phyloP scores from a whole-genome alignment of 225 moss, liverwort and hornwort genomes.

The Ulota crispa region DNA sequence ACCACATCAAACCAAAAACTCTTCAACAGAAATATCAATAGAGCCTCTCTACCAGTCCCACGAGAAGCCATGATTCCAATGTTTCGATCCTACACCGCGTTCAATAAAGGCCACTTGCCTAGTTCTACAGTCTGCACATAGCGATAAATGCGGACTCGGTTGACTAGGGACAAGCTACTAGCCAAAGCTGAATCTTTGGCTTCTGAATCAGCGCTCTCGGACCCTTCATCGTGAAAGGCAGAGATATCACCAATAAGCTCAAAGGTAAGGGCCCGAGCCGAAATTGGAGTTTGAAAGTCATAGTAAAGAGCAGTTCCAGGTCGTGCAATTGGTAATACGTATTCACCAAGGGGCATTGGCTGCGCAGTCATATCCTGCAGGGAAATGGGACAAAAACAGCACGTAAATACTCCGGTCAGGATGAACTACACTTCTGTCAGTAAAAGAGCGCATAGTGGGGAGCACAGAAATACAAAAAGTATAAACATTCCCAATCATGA shows the following conservation, averaged over 20 bases:
- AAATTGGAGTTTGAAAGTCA: slow-evolving; percentile 64
- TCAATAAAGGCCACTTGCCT: slow-evolving; percentile 96
- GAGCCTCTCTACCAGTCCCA: slow-evolving; percentile 24
- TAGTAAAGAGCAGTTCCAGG: slow-evolving; percentile 86
- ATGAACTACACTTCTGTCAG: neutral
- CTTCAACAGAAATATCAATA: slow-evolving; percentile 18
- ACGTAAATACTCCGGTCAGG: slow-evolving; percentile 8
- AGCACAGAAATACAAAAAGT: neutral
- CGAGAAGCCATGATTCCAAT: slow-evolving; percentile 14
- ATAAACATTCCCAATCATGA: neutral
- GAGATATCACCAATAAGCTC: slow-evolving; percentile 93
- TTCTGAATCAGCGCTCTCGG: slow-evolving; percentile 57
- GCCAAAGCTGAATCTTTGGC: slow-evolving; percentile 72
- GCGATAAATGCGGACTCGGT: slow-evolving; percentile 84
- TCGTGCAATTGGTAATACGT: slow-evolving; percentile 65
- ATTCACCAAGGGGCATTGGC: slow-evolving; percentile 70
- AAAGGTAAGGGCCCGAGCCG: slow-evolving; percentile 62
- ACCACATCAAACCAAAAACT: slow-evolving; percentile 31
- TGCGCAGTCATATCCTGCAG: slow-evolving; percentile 59
- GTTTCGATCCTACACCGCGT: slow-evolving; percentile 64
- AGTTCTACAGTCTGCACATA: slow-evolving; percentile 73
- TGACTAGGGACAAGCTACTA: slow-evolving; percentile 80
- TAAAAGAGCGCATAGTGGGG: neutral
- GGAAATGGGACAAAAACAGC: neutral
- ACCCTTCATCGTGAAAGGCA: slow-evolving; percentile 85